Conservation (phyloP, 345 rosid genomes). For the Fremontodendron californicum region DNA sequence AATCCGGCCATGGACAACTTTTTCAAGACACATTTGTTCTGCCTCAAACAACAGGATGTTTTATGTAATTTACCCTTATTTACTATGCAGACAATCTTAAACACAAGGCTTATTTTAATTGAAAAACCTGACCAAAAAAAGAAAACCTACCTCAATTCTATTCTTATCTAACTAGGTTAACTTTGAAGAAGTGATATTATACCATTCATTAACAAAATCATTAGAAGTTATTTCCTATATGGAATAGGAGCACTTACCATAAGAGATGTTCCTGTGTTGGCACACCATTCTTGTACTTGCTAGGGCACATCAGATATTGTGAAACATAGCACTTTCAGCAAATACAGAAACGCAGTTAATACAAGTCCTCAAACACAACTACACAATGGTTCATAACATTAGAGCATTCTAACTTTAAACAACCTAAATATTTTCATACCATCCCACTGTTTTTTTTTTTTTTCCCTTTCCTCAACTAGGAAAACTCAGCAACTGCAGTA, state of each 20-base stretch:
- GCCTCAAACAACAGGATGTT: too few species aligned
- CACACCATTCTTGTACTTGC: neutral
- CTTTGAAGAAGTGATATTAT: neutral
- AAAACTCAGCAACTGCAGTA: neutral
- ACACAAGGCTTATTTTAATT: neutral
- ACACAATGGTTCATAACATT: neutral
- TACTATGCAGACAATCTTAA: neutral
- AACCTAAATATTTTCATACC: neutral
- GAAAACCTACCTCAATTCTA: neutral
- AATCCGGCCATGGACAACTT: too few species aligned
- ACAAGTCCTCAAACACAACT: neutral
- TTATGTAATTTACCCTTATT: too few species aligned
- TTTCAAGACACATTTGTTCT: too few species aligned
- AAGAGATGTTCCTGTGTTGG: neutral
- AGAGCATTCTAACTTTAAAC: neutral
- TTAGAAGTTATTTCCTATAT: neutral
- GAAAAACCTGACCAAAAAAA: neutral
- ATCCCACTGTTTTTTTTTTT: neutral
- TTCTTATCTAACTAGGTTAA: neutral
- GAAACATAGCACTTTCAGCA: neutral
- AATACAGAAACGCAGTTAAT: neutral
- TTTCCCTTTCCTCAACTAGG: neutral
- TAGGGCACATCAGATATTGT: neutral
- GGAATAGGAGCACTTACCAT: neutral
- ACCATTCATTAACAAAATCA: neutral